These are phyloP conservation scores for Annulohypoxylon bovei DNA, from an alignment of 495 filamentous ascomycete species.

Conservation along the genomic window DNA sequence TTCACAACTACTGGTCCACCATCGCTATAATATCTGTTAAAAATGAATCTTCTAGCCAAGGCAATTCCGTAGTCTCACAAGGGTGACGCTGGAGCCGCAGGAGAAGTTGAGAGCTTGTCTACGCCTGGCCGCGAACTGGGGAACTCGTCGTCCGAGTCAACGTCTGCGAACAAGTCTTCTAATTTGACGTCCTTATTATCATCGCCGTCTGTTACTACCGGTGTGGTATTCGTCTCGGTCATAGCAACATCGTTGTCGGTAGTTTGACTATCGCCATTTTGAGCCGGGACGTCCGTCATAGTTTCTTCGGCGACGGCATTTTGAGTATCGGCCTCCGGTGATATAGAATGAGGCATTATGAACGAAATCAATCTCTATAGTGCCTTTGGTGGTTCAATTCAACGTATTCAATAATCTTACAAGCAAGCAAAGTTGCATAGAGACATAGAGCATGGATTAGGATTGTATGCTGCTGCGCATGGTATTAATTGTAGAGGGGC, in stretches of 20 bases:
- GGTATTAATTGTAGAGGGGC: constrained; percentile 27
- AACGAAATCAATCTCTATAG: neutral
- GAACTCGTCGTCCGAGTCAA: constrained; percentile 82
- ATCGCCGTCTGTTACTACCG: constrained; percentile 27
- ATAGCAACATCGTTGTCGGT: constrained; percentile 47
- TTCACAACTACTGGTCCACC: constrained; percentile 24
- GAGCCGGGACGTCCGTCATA: constrained; percentile 37
- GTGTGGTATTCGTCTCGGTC: constrained; percentile 42
- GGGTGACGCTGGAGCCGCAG: constrained; percentile 46
- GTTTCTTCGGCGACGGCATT: constrained; percentile 36
- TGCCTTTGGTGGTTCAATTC: neutral
- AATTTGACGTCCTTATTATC: constrained; percentile 68
- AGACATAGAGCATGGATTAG: constrained; percentile 3
- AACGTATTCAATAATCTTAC: neutral
- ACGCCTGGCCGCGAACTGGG: constrained; percentile 56
- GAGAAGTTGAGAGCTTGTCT: constrained; percentile 45
- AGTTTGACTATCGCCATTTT: constrained; percentile 34
- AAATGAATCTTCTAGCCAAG: neutral
- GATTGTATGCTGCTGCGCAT: neutral
- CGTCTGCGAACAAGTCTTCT: constrained; percentile 82
- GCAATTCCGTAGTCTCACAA: constrained; percentile 37
- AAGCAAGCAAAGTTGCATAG: neutral
- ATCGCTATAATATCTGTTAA: constrained; percentile 34
- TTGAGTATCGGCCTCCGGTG: constrained; percentile 47
- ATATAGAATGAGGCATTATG: constrained; percentile 64